These are phyloP conservation scores for Chalaropsis thielavioides DNA, from an alignment of 2,329 filamentous ascomycete species.

Conservation along the genomic window DNA sequence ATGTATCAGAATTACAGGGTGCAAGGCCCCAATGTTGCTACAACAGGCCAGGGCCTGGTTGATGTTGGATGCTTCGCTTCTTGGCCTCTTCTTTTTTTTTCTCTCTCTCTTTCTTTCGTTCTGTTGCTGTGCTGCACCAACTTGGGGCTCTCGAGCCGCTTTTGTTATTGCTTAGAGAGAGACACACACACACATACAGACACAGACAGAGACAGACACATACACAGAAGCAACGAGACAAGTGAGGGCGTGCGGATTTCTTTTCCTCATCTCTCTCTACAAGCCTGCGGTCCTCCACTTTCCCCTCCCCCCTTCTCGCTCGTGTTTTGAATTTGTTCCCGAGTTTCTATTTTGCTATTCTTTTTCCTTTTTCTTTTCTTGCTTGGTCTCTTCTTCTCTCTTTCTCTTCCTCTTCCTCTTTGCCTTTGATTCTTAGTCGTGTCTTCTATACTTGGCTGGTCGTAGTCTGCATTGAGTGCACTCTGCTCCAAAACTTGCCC, in stretches of 20 bases:
- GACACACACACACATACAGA: not conserved
- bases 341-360: not conserved
- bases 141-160: too few relatives aligned
- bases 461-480: conserved; percentile 6
- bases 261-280: not conserved
- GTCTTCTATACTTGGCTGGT: conserved; percentile 3
- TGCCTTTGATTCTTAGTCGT: not conserved
- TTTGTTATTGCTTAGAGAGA: not conserved
- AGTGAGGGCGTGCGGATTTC: not conserved
- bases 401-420: not conserved
- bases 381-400: not conserved
- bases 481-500: not conserved
- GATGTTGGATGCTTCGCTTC: not conserved
- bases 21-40: not conserved
- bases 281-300: too few relatives aligned
- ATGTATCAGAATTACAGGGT: conserved; percentile 2
- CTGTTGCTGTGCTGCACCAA: not conserved
- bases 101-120: not conserved
- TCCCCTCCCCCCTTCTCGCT: not conserved
- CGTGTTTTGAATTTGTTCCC: not conserved
- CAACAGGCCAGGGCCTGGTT: not conserved
- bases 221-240: not conserved
- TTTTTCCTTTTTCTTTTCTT: not conserved
- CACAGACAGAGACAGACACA: not conserved
- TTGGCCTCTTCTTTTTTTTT: not conserved